Evolutionary conservation across 1,139 yeast genomes (phyloP), one percentile per base, ranked within the genome.

Genomic region (Eremothecium sinecaudum): DNA sequence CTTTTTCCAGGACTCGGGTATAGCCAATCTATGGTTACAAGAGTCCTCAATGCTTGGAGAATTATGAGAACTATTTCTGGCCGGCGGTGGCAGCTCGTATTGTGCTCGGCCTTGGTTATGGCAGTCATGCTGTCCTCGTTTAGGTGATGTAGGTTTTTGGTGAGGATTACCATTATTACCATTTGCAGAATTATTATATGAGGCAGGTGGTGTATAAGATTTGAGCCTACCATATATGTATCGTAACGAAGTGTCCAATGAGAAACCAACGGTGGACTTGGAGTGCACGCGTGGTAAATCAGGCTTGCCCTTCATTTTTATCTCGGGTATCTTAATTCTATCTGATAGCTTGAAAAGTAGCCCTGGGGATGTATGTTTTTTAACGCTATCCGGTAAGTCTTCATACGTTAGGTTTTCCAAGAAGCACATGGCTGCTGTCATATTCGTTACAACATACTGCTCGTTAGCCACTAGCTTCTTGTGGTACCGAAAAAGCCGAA

Each of bases 361-460:
- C 7, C 33, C 33, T 13, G 53, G 53, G 18, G 49, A 15, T 4
- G 32, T 21, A 10, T 53, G 32, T 9, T 32, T 44, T 14, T 42
- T 44, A 23, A 47, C 44, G 4, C 51, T 39, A 10, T 46, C 41
- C 5, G 68, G 50, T 31, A 71, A 51, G 36, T 69, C 66, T 17
- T 59, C 62, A 5, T 65, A 40, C 2, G 70, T 63, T 3, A 69
- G 62, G 12, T 68, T 61, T 28, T 69, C 69, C n/a, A 73, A 45
- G 41, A 73, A 74, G 14, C 68, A 66, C 13, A 75, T 56, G 3
- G 79, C 72, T 1, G 84, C 84, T 45, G 76, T 82, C 32, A 73
- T 58, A 48, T 77, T 77, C 2, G 83, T 77, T 31, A 75, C 51
- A 33, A 76, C 74, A 50, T 74, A 77, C 18, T 72, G 53, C 18